These are phyloP conservation scores for Aristolochia californica DNA, from an alignment of 164 flowering plant species.

Conservation along the genomic window DNA sequence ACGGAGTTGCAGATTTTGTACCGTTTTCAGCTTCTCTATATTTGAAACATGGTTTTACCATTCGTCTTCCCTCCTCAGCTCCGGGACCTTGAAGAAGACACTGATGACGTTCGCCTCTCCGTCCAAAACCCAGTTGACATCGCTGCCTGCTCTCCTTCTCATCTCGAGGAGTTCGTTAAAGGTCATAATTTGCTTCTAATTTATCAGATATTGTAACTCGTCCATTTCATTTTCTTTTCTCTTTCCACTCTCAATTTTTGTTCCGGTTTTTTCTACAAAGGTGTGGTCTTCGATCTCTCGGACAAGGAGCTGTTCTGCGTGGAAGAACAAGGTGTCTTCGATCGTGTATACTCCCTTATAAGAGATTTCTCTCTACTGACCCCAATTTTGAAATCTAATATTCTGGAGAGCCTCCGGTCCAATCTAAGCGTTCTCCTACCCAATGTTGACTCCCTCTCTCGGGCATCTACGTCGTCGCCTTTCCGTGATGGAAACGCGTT, in stretches of 20 bases:
- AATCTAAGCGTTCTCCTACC: conserved; percentile 89
- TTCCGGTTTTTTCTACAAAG: conserved; percentile 22
- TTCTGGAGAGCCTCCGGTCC: conserved; percentile 78
- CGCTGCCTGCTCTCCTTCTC: conserved; percentile 46
- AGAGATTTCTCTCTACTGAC: conserved; percentile 38
- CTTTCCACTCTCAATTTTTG: not conserved
- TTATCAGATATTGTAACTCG: not conserved
- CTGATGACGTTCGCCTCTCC: conserved; percentile 30
- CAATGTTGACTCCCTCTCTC: conserved; percentile 62
- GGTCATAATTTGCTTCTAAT: conserved; percentile 26
- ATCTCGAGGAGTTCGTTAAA: conserved; percentile 87
- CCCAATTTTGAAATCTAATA: conserved; percentile 44
- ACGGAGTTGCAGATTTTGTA: not conserved
- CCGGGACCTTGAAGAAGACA: conserved; percentile 48
- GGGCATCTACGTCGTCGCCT: conserved; percentile 13
- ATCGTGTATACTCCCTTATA: conserved; percentile 66
- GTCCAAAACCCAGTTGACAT: conserved; percentile 38
- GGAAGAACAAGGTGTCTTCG: conserved; percentile 87
- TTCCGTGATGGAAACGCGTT: conserved; percentile 17
- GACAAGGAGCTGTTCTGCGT: conserved; percentile 82
- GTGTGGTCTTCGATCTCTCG: conserved; percentile 84
- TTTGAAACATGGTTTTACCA: conserved; percentile 46
- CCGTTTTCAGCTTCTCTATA: conserved; percentile 9
- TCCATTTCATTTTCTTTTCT: not conserved
- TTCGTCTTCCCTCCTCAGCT: conserved; percentile 66